phyloP scores from a whole-genome alignment of 2,329 filamentous ascomycete genomes.

The Arthroderma uncinatum region DNA sequence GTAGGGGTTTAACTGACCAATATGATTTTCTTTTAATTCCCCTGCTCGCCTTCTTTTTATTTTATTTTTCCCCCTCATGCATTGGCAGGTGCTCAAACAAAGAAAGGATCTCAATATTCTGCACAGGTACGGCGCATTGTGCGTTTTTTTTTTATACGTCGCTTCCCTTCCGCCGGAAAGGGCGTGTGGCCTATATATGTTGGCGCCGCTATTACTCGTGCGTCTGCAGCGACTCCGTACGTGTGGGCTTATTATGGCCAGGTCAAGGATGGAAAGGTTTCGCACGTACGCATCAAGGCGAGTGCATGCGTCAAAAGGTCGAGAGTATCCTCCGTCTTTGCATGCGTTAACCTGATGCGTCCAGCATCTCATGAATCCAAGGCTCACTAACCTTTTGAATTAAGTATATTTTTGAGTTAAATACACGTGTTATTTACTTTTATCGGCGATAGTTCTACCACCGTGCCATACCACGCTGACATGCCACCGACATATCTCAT shows the following conservation, averaged over 20 bases:
- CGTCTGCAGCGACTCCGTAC: not conserved
- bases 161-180: too few species aligned
- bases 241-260: not conserved
- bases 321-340: not conserved
- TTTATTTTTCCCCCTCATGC: not conserved
- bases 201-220: too few species aligned
- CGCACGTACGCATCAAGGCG: not conserved
- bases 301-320: not conserved
- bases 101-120: too few species aligned
- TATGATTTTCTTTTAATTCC: too few species aligned
- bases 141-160: not conserved
- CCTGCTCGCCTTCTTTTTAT: not conserved
- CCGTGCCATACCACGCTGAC: not conserved
- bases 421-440: not conserved
- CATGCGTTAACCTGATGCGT: too few species aligned
- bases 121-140: too few species aligned
- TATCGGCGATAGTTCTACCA: not conserved
- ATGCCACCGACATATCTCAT: not conserved
- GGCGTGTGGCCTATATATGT: too few species aligned
- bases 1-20: not conserved
- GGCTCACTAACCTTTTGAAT: too few species aligned
- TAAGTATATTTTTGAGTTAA: too few species aligned
- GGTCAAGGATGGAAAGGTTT: not conserved
- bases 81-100: not conserved
- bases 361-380: too few species aligned